Evolutionary conservation across 768 basidiomycete species (phyloP).

Genomic region (Russula lepida): DNA sequence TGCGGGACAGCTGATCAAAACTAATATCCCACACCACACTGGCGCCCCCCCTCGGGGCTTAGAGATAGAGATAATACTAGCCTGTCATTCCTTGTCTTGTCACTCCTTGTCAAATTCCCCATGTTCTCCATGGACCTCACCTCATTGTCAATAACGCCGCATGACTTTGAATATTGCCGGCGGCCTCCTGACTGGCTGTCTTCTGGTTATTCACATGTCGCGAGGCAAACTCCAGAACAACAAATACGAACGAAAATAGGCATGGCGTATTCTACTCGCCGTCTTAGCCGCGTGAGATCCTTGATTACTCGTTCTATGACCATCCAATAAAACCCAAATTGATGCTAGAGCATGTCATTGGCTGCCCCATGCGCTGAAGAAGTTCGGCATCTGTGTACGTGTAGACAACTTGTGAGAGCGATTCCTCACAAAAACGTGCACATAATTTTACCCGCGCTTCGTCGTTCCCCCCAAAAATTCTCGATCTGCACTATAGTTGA

Average conservation of each 20-base stretch:
- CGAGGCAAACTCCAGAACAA: neutral
- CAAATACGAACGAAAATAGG: too few species aligned
- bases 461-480: neutral
- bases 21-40: neutral
- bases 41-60: conserved; percentile 5
- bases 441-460: neutral
- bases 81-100: neutral
- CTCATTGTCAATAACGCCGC: neutral
- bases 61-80: neutral
- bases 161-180: conserved; percentile 1
- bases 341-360: neutral
- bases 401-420: neutral
- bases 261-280: neutral
- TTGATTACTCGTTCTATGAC: neutral
- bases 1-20: conserved; percentile 2
- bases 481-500: neutral
- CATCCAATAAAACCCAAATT: conserved; percentile 6
- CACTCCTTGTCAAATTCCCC: neutral
- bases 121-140: neutral
- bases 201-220: conserved; percentile 12
- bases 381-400: conserved; percentile 1
- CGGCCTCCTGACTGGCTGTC: neutral
- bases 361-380: neutral
- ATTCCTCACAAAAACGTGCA: neutral
- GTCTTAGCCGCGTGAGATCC: neutral